Evolutionary conservation across 805 yeast species (phyloP), one percentile per base, ranked within the genome.

Genomic region (Lachancea kluyveri): DNA sequence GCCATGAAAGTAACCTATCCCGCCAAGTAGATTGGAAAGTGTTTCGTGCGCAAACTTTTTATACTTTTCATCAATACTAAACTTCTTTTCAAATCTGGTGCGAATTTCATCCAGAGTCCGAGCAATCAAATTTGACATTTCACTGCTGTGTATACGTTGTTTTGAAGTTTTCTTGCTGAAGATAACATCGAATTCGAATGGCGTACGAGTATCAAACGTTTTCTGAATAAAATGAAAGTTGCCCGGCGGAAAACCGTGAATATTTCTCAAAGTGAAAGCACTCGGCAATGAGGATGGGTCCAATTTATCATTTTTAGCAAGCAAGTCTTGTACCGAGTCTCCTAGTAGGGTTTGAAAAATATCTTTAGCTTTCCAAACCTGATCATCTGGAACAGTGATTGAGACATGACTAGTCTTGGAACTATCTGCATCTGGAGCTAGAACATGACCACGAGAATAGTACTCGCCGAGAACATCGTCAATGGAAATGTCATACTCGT

Each of bases 1-100:
- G 20, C 98, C 97, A 48, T 83, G 67, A 48, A 82, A 82, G 57
- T 86, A 87, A 2, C 95, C 84, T 31, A 92, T 70, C 9, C 97
- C 97, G 13, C 96, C 98, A 35, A 84, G 53, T 26, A 92, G 64
- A 35, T 88, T 90, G 0, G 96, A 81, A 7, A 90, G 50, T 24
- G 86, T 64, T 45, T 84, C 88, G 45, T 82, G 68, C 1, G 87
- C 95, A 60, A 92, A 88, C 6, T 45, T 43, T 17, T 54, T 48
- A 45, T 77, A 67, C 35, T 59, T 46, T 28, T 54, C 52, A 28
- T 68, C 58, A 6, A 50, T 37, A 21, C 57, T 43, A 44, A 85
- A 87, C 42, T 72, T 76, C 2, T 46, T 40, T 40, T 78, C 73
- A 44, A 84, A 68, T 23, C 52, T 61, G 1, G 37, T 36, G 1